These are phyloP conservation scores for Penicillium goetzii DNA, from an alignment of 495 filamentous ascomycete genomes.

Conservation along the genomic window DNA sequence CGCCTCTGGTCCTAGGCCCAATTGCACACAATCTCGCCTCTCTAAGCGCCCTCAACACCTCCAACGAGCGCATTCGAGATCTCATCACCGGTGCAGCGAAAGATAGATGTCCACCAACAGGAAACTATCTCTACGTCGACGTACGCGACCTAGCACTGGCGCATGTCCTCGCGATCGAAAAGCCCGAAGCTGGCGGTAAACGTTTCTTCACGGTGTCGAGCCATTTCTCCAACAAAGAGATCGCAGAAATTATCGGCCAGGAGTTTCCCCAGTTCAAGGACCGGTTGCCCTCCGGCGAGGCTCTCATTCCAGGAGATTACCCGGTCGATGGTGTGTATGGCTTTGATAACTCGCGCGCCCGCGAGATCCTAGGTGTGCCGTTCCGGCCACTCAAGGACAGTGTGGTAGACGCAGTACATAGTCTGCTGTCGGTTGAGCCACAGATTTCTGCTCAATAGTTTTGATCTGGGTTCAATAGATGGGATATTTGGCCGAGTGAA, in stretches of 20 bases:
- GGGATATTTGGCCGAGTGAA: background rate
- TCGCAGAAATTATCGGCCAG: slow-evolving; percentile 58
- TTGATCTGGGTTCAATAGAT: background rate
- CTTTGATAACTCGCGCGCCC: slow-evolving; percentile 47
- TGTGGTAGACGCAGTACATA: slow-evolving; percentile 53
- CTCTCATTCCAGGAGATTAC: slow-evolving; percentile 41
- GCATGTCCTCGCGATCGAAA: slow-evolving; percentile 63
- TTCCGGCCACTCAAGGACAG: slow-evolving; percentile 51
- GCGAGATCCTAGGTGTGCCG: slow-evolving; percentile 52
- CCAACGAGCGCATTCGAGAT: slow-evolving; percentile 52
- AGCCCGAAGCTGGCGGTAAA: slow-evolving; percentile 58
- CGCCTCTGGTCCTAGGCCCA: slow-evolving; percentile 65
- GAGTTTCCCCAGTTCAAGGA: slow-evolving; percentile 60
- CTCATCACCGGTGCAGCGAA: slow-evolving; percentile 59
- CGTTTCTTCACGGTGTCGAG: slow-evolving; percentile 63
- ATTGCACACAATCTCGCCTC: slow-evolving; percentile 52
- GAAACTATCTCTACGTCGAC: slow-evolving; percentile 56
- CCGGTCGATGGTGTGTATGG: slow-evolving; percentile 43
- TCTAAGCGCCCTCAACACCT: slow-evolving; percentile 60
- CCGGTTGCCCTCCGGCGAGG: slow-evolving; percentile 49
- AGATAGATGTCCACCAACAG: slow-evolving; percentile 53
- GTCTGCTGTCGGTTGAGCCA: slow-evolving; percentile 11
- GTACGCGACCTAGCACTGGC: slow-evolving; percentile 62
- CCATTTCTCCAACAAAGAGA: slow-evolving; percentile 58
- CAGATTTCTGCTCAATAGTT: background rate